A percentile compares a stretch with the other conserved stretches of the same genome.
phyloP scores from a whole-genome alignment of 2,329 filamentous ascomycete genomes.

The Clonostachys chloroleuca region DNA sequence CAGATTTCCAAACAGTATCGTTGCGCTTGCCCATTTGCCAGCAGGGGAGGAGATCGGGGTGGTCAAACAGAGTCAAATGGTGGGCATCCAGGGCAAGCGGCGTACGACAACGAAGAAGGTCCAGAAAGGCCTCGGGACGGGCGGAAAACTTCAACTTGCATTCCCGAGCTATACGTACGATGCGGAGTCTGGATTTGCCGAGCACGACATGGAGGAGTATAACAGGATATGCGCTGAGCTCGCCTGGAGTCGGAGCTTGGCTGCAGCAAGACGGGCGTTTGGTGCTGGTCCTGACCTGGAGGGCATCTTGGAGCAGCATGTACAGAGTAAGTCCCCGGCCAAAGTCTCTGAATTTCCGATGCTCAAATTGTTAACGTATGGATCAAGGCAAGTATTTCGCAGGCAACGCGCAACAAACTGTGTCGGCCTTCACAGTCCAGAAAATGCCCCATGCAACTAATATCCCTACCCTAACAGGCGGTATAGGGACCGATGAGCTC shows the following conservation, averaged over 20 bases:
- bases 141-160: conserved; percentile 23
- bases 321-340: conserved; percentile 32
- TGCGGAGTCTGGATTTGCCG: conserved; percentile 63
- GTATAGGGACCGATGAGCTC: conserved; percentile 53
- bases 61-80: conserved; percentile 34
- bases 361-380: neutral
- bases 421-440: conserved; percentile 56
- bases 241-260: conserved; percentile 64
- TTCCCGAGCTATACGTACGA: conserved; percentile 35
- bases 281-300: conserved; percentile 60
- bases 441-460: conserved; percentile 65
- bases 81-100: conserved; percentile 38
- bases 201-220: conserved; percentile 65
- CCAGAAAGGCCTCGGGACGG: conserved; percentile 27
- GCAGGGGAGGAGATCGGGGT: conserved; percentile 30
- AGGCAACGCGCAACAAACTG: conserved; percentile 52
- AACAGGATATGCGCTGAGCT: conserved; percentile 59
- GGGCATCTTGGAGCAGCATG: conserved; percentile 60
- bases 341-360: neutral
- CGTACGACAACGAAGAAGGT: conserved; percentile 24
- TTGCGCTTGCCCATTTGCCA: conserved; percentile 32
- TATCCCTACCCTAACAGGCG: conserved; percentile 61
- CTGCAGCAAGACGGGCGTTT: conserved; percentile 56
- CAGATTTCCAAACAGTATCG: conserved; percentile 30
- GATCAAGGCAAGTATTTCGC: conserved; percentile 46